These are phyloP conservation scores for Russula sp. DNA, from an alignment of 768 basidiomycete species.

Conservation along the genomic window DNA sequence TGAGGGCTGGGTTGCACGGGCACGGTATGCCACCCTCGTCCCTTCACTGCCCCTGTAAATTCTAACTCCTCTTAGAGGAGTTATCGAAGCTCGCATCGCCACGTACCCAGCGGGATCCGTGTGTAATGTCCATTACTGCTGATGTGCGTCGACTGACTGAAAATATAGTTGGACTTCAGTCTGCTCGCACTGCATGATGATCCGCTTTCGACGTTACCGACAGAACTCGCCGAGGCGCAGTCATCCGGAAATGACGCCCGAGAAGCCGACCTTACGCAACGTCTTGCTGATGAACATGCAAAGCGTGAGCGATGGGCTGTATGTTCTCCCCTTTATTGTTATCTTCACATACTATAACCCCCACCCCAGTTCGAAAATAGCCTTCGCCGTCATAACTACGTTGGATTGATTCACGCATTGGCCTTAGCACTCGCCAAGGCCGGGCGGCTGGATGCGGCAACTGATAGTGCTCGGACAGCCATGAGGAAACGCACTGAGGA, in stretches of 20 bases:
- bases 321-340: constrained; percentile 31
- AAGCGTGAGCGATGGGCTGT: constrained; percentile 83
- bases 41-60: constrained; percentile 9
- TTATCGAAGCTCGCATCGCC: constrained; percentile 81
- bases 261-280: constrained; percentile 49
- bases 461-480: constrained; percentile 39
- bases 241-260: constrained; percentile 30
- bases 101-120: constrained; percentile 89
- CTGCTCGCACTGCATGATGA: constrained; percentile 83
- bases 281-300: constrained; percentile 58
- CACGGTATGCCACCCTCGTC: constrained; percentile 45
- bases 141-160: not conserved
- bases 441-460: constrained; percentile 51
- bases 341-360: constrained; percentile 12
- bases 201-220: constrained; percentile 63
- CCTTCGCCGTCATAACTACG: constrained; percentile 79
- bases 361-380: constrained; percentile 74
- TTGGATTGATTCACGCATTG: constrained; percentile 72
- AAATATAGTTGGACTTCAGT: constrained; percentile 78
- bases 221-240: constrained; percentile 47
- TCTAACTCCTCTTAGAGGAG: constrained; percentile 47
- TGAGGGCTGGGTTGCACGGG: constrained; percentile 80
- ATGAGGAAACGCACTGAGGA: constrained; percentile 42
- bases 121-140: constrained; percentile 31
- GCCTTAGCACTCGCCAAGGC: constrained; percentile 68